phyloP scores from a whole-genome alignment of 2,329 filamentous ascomycete species.

The Bipolaris cookei region DNA sequence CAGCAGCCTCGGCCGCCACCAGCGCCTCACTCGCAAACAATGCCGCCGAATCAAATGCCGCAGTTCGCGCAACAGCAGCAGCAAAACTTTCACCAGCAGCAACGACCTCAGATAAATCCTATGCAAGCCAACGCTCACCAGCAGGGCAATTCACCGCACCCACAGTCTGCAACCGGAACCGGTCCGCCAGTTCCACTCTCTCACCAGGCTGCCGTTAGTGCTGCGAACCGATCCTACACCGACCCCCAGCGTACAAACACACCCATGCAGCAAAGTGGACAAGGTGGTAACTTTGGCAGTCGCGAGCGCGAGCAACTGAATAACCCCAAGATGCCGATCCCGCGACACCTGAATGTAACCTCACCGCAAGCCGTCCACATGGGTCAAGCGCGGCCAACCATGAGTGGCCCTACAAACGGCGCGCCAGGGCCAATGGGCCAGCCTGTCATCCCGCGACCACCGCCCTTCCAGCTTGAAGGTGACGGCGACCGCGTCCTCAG shows the following conservation, averaged over 20 bases:
- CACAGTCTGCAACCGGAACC: slow-evolving; percentile 43
- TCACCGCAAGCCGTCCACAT: slow-evolving; percentile 77
- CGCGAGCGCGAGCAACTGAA: slow-evolving; percentile 49
- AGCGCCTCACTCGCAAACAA: slow-evolving; percentile 36
- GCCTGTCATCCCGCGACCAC: slow-evolving; percentile 80
- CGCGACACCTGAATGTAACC: slow-evolving; percentile 76
- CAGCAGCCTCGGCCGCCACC: slow-evolving; percentile 36
- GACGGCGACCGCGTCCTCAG: slow-evolving; percentile 93
- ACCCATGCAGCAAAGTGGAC: slow-evolving; percentile 41
- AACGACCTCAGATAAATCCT: slow-evolving; percentile 47
- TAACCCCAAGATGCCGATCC: slow-evolving; percentile 77
- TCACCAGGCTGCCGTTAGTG: slow-evolving; percentile 54
- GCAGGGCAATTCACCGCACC: slow-evolving; percentile 48
- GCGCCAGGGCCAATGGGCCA: slow-evolving; percentile 85
- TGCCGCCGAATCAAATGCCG: slow-evolving; percentile 38
- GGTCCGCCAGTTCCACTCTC: slow-evolving; percentile 50
- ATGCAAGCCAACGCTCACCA: slow-evolving; percentile 44
- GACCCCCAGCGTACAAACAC: slow-evolving; percentile 45
- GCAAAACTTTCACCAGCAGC: slow-evolving; percentile 38
- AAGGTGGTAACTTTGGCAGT: slow-evolving; percentile 42
- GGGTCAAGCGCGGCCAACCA: slow-evolving; percentile 77
- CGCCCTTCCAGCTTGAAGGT: slow-evolving; percentile 84
- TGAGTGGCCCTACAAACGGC: slow-evolving; percentile 76
- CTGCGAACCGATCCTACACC: slow-evolving; percentile 50
- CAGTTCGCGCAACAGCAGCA: slow-evolving; percentile 39